A percentile compares a stretch with the other conserved stretches of the same genome.
phyloP scores from a whole-genome alignment of 2,329 filamentous ascomycete species.

The Colletotrichum lindemuthianum region DNA sequence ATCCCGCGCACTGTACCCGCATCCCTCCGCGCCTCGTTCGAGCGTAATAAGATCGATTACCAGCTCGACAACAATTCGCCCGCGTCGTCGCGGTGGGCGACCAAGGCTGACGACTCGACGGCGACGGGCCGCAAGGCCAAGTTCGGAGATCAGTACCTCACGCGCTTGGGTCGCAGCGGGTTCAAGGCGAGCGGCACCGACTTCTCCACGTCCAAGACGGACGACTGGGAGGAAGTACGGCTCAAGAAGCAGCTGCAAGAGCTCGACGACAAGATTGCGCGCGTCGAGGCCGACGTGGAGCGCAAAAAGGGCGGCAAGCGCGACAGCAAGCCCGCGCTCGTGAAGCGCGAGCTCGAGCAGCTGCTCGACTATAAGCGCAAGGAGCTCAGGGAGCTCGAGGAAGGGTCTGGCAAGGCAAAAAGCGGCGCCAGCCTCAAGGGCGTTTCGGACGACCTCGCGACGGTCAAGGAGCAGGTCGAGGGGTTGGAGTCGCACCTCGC shows the following conservation, averaged over 20 bases:
- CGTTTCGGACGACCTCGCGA: slow-evolving; percentile 85
- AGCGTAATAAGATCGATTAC: slow-evolving; percentile 97
- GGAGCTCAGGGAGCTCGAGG: slow-evolving; percentile 79
- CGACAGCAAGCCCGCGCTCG: slow-evolving; percentile 85
- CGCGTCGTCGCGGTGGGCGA: slow-evolving; percentile 79
- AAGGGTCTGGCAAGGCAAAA: slow-evolving; percentile 74
- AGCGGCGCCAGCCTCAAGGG: slow-evolving; percentile 79
- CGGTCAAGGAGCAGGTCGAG: slow-evolving; percentile 94
- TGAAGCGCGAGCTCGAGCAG: slow-evolving; percentile 94
- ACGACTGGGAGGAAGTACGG: slow-evolving; percentile 97
- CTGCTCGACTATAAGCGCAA: slow-evolving; percentile 93
- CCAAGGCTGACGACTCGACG: slow-evolving; percentile 81
- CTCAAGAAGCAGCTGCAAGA: slow-evolving; percentile 93
- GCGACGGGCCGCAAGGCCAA: slow-evolving; percentile 91
- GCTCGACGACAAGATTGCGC: slow-evolving; percentile 86
- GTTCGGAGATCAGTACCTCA: slow-evolving; percentile 97
- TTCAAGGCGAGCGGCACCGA: slow-evolving; percentile 90
- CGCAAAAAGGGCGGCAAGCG: slow-evolving; percentile 71
- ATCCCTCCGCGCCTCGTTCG: slow-evolving; percentile 89
- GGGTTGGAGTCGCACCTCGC: slow-evolving; percentile 85
- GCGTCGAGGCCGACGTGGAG: slow-evolving; percentile 79
- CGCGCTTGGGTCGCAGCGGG: slow-evolving; percentile 83
- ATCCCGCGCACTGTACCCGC: slow-evolving; percentile 93
- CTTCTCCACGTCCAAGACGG: slow-evolving; percentile 84
- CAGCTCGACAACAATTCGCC: slow-evolving; percentile 81